phyloP scores from a whole-genome alignment of 805 yeast species.

The Danielia reshetovae region DNA sequence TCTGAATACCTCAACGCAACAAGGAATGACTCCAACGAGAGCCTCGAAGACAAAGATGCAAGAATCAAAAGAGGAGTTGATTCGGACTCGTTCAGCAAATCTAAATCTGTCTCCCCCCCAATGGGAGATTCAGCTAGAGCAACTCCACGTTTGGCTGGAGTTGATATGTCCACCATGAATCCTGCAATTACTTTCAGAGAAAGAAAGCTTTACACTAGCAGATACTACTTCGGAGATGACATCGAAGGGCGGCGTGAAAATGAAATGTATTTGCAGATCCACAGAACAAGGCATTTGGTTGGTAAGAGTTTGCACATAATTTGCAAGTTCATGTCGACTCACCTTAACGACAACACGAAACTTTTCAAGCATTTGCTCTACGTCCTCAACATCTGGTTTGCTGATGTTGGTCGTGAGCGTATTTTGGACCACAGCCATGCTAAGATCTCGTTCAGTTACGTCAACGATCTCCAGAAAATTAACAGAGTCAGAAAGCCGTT shows the following conservation, averaged over 20 bases:
- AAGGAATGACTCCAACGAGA: constrained; percentile 5
- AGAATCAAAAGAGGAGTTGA: constrained; percentile 10
- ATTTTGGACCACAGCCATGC: constrained; percentile 56
- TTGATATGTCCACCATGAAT: constrained; percentile 46
- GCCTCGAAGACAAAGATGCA: constrained; percentile 18
- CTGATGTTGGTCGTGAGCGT: constrained; percentile 75
- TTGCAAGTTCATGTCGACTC: constrained; percentile 41
- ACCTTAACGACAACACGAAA: constrained; percentile 61
- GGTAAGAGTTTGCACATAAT: constrained; percentile 64
- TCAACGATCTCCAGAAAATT: constrained; percentile 58
- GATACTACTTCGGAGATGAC: constrained; percentile 60
- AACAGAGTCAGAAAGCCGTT: constrained; percentile 62
- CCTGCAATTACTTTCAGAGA: constrained; percentile 57
- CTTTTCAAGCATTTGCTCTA: constrained; percentile 58
- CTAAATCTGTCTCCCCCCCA: constrained; percentile 9
- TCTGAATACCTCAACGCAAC: constrained; percentile 5
- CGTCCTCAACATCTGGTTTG: constrained; percentile 70
- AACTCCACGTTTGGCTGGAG: constrained; percentile 42
- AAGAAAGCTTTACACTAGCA: constrained; percentile 57
- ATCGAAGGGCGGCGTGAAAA: constrained; percentile 38
- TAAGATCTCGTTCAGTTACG: constrained; percentile 50
- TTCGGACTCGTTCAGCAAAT: constrained; percentile 2
- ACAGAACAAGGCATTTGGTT: constrained; percentile 53
- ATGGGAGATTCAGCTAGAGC: constrained; percentile 40
- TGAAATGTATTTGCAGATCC: constrained; percentile 43